These are phyloP conservation scores for Xerocomus nothofagi DNA, from an alignment of 1,284 basidiomycete species.

Conservation along the genomic window DNA sequence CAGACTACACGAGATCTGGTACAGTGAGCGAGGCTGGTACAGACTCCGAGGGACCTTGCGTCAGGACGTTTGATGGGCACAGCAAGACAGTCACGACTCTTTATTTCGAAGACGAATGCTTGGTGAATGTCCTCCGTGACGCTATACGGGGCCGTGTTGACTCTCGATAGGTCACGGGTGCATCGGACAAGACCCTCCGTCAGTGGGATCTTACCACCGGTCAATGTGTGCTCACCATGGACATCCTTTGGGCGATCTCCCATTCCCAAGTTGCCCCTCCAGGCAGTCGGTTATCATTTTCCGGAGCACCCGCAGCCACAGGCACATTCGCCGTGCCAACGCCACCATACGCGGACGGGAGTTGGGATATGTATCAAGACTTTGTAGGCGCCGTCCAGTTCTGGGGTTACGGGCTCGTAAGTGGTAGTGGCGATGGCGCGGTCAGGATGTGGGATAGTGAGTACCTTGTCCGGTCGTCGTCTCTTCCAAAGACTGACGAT, in stretches of 20 bases:
- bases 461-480: conserved; percentile 30
- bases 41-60: conserved; percentile 56
- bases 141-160: conserved; percentile 11
- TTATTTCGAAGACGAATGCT: conserved; percentile 93
- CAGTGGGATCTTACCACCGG: conserved; percentile 98
- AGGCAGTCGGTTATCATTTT: conserved; percentile 47
- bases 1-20: conserved; percentile 39
- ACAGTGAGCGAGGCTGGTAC: conserved; percentile 31
- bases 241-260: conserved; percentile 98
- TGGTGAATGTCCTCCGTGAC: conserved; percentile 53
- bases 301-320: conserved; percentile 56
- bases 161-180: conserved; percentile 80
- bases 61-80: conserved; percentile 86
- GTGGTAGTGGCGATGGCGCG: conserved; percentile 94
- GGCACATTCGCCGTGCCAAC: conserved; percentile 79
- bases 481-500: conserved; percentile 10
- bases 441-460: conserved; percentile 99
- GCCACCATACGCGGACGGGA: conserved; percentile 87
- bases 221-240: conserved; percentile 99
- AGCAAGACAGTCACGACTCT: conserved; percentile 89
- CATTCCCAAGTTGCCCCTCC: conserved; percentile 69
- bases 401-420: conserved; percentile 97
- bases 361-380: conserved; percentile 94
- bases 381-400: conserved; percentile 98
- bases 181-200: conserved; percentile 96